Base-by-base conservation (phyloP, 2,329 filamentous ascomycete genomes). In the Cladosporium halotolerans region DNA sequence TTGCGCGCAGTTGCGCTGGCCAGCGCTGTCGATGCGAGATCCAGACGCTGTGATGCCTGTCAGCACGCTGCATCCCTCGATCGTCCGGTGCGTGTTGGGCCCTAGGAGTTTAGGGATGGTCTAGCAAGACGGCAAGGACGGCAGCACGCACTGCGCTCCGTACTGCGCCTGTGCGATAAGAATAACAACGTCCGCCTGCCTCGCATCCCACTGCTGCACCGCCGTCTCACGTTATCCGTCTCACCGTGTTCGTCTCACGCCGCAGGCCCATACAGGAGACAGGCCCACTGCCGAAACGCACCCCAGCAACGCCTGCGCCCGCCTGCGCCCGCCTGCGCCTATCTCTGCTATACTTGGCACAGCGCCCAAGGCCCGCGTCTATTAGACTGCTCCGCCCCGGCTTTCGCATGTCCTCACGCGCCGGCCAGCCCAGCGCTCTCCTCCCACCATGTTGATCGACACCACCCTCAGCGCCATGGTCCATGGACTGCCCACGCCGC, bases 401-500 rank as follows among this genome's bases (percentile, higher is more conserved):
- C 36, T 39, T 39, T 33, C 32, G 48, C 48, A 51, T 51, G 48
- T 44, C 33, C 34, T 32, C 16, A 40, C 23, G 23, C 23, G 23
- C 23, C 23, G 23, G 23, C 23, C 23, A 28, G 23, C 14, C 23
- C 19, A 32, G 11, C 13, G 19, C 11, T 36, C 40, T 14, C 13
- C 31, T 23, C 28, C 40, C 43, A 38, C 18, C 31, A 51, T 51
- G 48, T 44, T 51, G 16, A 33, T 51, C 48, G 48, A 51, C 48
- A 51, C 48, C 13, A 31, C 39, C 11, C 32, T 31, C 13, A n/a
- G 31, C 40, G 18, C 39, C 40, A 44, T 51, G 44, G 39, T 18
- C n/a, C 41, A 41, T 18, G 51, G 51, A n/a, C 51, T 53, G 3
- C 51, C 45, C 28, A 53, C 51, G 10, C 51, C 51, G 13, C 51